Evolutionary conservation across 306 rosid genomes (phyloP).

Genomic region (Ochetophila trinervis): DNA sequence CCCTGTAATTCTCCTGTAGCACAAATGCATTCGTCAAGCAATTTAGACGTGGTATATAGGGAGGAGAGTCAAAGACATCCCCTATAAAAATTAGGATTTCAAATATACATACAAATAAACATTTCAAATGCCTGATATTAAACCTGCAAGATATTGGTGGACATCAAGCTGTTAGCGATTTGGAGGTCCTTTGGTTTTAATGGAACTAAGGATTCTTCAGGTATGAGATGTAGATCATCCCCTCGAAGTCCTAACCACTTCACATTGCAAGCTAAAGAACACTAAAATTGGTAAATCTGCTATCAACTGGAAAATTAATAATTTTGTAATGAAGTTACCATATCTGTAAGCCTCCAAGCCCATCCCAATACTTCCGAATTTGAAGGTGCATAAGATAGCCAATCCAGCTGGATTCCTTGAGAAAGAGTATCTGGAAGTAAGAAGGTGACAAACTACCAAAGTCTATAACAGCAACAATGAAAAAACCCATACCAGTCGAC

Average conservation of each 20-base stretch:
- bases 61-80: neutral
- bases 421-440: neutral
- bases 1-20: slow-evolving; percentile 68
- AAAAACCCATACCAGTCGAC: slow-evolving; percentile 67
- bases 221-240: slow-evolving; percentile 56
- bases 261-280: slow-evolving; percentile 72
- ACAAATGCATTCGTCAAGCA: slow-evolving; percentile 6
- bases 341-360: slow-evolving; percentile 90
- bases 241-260: slow-evolving; percentile 84
- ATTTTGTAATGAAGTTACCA: slow-evolving; percentile 39
- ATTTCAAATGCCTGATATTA: neutral
- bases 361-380: slow-evolving; percentile 86
- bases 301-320: slow-evolving; percentile 13
- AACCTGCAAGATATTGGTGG: slow-evolving; percentile 72
- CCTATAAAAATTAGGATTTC: neutral
- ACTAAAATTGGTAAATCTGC: slow-evolving; percentile 4
- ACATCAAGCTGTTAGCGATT: slow-evolving; percentile 76
- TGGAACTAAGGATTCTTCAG: slow-evolving; percentile 58
- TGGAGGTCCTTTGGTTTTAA: slow-evolving; percentile 69
- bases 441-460: neutral
- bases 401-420: slow-evolving; percentile 96
- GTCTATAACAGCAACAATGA: neutral
- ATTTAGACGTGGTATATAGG: neutral
- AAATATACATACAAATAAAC: neutral
- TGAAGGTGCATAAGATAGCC: slow-evolving; percentile 82